Percentiles rank a stretch among this genome's conserved stretches.
phyloP scores from a whole-genome alignment of 306 rosid species.

The Dryas drummondii region DNA sequence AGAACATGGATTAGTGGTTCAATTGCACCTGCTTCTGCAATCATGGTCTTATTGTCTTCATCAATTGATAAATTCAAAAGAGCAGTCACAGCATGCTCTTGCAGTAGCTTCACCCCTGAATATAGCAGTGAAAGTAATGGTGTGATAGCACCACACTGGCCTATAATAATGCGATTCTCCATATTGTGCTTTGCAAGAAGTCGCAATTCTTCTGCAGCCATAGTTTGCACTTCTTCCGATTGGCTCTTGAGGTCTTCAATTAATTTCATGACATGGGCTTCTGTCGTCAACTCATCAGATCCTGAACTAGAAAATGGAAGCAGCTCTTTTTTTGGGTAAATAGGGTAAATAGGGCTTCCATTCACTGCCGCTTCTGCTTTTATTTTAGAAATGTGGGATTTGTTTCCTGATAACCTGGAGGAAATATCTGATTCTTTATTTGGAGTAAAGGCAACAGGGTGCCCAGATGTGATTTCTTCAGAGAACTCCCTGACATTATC shows the following conservation, averaged over 20 bases:
- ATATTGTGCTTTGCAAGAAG: slow-evolving; percentile 71
- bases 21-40: slow-evolving; percentile 77
- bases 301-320: slow-evolving; percentile 38
- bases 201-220: slow-evolving; percentile 86
- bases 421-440: slow-evolving; percentile 37
- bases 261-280: slow-evolving; percentile 62
- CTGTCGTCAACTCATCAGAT: slow-evolving; percentile 45
- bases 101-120: slow-evolving; percentile 58
- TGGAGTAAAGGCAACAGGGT: slow-evolving; percentile 35
- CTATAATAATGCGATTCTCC: slow-evolving; percentile 74
- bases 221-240: slow-evolving; percentile 54
- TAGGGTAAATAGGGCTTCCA: slow-evolving; percentile 35
- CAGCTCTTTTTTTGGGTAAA: slow-evolving; percentile 34
- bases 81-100: slow-evolving; percentile 95
- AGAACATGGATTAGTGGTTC: slow-evolving; percentile 83
- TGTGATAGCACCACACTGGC: slow-evolving; percentile 61
- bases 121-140: slow-evolving; percentile 66
- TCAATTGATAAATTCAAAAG: slow-evolving; percentile 80
- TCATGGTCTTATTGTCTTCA: slow-evolving; percentile 69
- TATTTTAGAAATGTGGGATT: slow-evolving; percentile 34
- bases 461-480: slow-evolving; percentile 55
- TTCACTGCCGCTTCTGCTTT: slow-evolving; percentile 40
- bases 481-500: slow-evolving; percentile 42
- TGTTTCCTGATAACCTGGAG: slow-evolving; percentile 42
- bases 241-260: slow-evolving; percentile 70